phyloP scores from a whole-genome alignment of 305 asterid genomes.

The Fraxinus baroniana region DNA sequence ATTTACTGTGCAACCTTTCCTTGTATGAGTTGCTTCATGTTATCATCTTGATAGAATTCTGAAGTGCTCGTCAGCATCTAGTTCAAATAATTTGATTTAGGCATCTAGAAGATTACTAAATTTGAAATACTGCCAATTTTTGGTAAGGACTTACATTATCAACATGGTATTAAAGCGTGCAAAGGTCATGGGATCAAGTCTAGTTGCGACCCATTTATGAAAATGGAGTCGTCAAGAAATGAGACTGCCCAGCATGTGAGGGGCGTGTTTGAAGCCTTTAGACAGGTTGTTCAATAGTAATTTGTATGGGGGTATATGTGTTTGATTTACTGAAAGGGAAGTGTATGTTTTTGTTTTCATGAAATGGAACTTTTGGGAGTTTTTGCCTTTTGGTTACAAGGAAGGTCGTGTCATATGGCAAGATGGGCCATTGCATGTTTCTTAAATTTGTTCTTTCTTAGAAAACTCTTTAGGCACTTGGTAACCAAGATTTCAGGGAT shows the following conservation, averaged over 20 bases:
- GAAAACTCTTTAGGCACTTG: background rate
- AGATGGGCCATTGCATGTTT: background rate
- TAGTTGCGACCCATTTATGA: slow-evolving; percentile 22
- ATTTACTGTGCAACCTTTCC: background rate
- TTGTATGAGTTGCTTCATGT: background rate
- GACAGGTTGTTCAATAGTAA: background rate
- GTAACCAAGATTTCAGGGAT: background rate
- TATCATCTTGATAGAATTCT: background rate
- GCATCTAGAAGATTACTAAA: background rate
- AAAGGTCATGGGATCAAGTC: slow-evolving; percentile 46
- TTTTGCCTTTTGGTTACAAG: too few species aligned
- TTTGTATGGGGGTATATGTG: background rate
- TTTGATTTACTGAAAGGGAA: background rate
- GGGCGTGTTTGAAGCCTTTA: background rate
- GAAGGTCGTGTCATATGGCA: background rate
- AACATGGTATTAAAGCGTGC: background rate
- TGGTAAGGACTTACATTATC: background rate
- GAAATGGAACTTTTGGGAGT: background rate
- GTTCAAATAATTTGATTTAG: background rate
- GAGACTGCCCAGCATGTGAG: background rate
- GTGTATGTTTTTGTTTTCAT: background rate
- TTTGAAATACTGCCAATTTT: background rate
- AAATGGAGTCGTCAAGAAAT: background rate
- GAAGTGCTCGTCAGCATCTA: background rate
- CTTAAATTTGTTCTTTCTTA: background rate